These are phyloP conservation scores for Rhododendron molle DNA, from an alignment of 148 eudicot genomes.

Conservation along the genomic window DNA sequence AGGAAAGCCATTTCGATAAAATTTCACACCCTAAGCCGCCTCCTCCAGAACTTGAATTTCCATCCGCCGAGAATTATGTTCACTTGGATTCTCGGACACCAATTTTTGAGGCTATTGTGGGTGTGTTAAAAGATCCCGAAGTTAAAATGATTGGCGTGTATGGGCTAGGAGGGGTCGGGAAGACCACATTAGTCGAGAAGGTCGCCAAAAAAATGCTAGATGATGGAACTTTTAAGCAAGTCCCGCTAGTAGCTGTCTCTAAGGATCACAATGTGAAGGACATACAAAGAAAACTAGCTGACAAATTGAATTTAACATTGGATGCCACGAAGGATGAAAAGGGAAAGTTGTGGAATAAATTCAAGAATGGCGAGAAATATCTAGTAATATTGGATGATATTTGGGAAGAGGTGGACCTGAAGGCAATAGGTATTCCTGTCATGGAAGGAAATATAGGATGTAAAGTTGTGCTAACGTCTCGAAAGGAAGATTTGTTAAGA, in stretches of 20 bases:
- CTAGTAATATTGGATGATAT: conserved; percentile 19
- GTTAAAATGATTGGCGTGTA: background rate
- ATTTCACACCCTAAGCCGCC: background rate
- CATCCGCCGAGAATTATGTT: background rate
- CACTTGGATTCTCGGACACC: background rate
- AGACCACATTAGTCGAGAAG: background rate
- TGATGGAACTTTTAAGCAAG: background rate
- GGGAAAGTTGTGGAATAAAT: background rate
- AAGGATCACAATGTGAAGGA: background rate
- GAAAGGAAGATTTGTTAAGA: background rate
- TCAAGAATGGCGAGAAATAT: background rate
- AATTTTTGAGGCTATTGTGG: background rate
- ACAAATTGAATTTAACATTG: background rate
- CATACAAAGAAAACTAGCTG: conserved; percentile 4
- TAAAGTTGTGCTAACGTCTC: no score
- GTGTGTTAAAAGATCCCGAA: background rate
- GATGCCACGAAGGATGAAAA: background rate
- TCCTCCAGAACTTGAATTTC: background rate
- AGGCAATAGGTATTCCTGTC: no score
- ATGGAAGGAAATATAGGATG: no score
- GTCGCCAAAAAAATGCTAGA: background rate
- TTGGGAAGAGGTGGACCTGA: no score
- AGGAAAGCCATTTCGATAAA: background rate
- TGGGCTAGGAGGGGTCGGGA: background rate
- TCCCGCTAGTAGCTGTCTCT: background rate